Percentiles rank a stretch among this genome's conserved stretches.
phyloP scores from a whole-genome alignment of 805 yeast species.

The Jamesozyma jinghongensis region DNA sequence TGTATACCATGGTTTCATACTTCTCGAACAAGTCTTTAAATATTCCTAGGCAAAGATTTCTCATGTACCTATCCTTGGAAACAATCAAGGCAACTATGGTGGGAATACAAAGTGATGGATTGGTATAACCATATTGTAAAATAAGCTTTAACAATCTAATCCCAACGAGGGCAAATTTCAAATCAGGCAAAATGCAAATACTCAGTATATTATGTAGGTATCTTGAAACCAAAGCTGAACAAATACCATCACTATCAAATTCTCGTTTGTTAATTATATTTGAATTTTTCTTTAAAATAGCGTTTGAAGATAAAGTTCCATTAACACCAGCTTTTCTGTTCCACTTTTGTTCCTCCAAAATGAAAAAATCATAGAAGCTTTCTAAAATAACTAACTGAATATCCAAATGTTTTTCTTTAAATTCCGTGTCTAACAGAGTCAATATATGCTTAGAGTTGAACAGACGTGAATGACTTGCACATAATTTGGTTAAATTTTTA shows the following conservation, averaged over 20 bases:
- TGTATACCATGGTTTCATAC: constrained; percentile 63
- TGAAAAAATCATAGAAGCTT: constrained; percentile 50
- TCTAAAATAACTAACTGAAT: constrained; percentile 45
- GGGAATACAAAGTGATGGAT: constrained; percentile 61
- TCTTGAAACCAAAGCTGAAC: constrained; percentile 62
- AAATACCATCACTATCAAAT: constrained; percentile 55
- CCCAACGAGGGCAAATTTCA: constrained; percentile 41
- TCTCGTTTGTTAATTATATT: constrained; percentile 33
- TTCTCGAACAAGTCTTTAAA: constrained; percentile 51
- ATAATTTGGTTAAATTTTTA: constrained; percentile 48
- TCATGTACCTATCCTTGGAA: constrained; percentile 37
- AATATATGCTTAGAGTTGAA: constrained; percentile 51
- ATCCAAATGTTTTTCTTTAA: constrained; percentile 32
- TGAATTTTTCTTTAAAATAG: constrained; percentile 36
- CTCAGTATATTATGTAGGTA: constrained; percentile 43
- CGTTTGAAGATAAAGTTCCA: constrained; percentile 29
- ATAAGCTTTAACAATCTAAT: constrained; percentile 47
- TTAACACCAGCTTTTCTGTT: constrained; percentile 35
- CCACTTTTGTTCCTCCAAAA: constrained; percentile 44
- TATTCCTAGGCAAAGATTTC: constrained; percentile 41
- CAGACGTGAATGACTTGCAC: constrained; percentile 55
- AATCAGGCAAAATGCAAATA: constrained; percentile 40
- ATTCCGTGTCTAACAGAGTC: constrained; percentile 42
- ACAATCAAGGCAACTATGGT: constrained; percentile 64
- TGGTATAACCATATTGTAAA: constrained; percentile 58